phyloP scores from a whole-genome alignment of 2,329 filamentous ascomycete genomes.

The Trichoderma koningii region DNA sequence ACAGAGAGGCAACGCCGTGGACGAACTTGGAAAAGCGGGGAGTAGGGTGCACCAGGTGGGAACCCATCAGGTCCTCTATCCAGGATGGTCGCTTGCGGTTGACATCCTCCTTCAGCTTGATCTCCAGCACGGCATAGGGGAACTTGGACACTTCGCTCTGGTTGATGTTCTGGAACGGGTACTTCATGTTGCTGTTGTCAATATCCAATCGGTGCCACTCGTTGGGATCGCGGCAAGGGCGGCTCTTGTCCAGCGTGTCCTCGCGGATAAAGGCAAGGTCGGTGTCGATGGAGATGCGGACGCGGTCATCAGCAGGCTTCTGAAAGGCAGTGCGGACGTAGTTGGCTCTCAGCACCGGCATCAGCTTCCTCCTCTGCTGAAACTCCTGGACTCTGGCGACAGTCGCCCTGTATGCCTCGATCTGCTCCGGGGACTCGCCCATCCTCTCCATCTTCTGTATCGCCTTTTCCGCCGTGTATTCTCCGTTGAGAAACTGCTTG shows the following conservation, averaged over 20 bases:
- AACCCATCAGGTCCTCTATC: constrained; percentile 89
- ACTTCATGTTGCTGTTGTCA: constrained; percentile 78
- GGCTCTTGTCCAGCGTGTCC: constrained; percentile 73
- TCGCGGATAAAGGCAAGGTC: constrained; percentile 84
- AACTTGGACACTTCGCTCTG: constrained; percentile 91
- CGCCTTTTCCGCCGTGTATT: constrained; percentile 91
- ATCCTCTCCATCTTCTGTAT: constrained; percentile 83
- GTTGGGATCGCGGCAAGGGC: constrained; percentile 85
- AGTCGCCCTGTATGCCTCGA: constrained; percentile 69
- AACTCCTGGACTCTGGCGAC: constrained; percentile 79
- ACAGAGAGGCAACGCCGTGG: constrained; percentile 86
- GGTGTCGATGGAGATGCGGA: constrained; percentile 91
- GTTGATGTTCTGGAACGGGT: constrained; percentile 83
- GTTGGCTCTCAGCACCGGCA: constrained; percentile 86
- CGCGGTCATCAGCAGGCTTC: constrained; percentile 85
- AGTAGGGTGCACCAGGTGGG: constrained; percentile 86
- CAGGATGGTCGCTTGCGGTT: constrained; percentile 74
- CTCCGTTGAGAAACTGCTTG: constrained; percentile 78
- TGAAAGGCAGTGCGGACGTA: constrained; percentile 96
- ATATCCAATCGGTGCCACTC: constrained; percentile 93
- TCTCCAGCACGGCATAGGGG: constrained; percentile 86
- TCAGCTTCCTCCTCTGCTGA: constrained; percentile 72
- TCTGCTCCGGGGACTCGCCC: constrained; percentile 65
- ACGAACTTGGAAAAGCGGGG: constrained; percentile 96
- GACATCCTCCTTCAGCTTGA: constrained; percentile 75